Conservation (phyloP, 305 asterid species). For the Rubia peregrina region DNA sequence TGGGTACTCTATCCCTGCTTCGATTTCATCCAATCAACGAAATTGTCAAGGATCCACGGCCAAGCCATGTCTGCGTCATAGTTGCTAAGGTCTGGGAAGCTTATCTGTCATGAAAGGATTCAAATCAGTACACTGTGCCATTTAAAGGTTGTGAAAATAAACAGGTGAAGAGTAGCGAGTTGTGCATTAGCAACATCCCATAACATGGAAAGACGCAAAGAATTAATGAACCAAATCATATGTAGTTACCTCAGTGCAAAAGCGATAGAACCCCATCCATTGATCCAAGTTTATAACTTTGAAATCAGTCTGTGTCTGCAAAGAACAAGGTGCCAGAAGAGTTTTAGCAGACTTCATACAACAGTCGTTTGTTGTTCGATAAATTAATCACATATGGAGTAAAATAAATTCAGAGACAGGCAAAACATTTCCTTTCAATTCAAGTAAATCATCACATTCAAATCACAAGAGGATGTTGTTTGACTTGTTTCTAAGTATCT, state of each 20-base stretch:
- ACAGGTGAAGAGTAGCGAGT: conserved; percentile 2
- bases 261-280: conserved; percentile 81
- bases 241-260: conserved; percentile 62
- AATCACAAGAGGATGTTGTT: background rate
- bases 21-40: conserved; percentile 62
- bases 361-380: background rate
- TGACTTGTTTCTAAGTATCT: background rate
- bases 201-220: background rate
- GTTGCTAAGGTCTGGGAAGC: conserved; percentile 69
- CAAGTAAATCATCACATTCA: background rate
- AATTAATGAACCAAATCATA: background rate
- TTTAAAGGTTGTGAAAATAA: background rate
- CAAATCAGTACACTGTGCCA: background rate
- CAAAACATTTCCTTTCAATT: background rate
- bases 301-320: conserved; percentile 71
- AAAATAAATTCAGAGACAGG: background rate
- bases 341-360: background rate
- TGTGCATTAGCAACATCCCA: background rate
- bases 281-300: conserved; percentile 83
- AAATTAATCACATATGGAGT: background rate
- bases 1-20: conserved; percentile 19
- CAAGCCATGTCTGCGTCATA: conserved; percentile 68
- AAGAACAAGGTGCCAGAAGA: background rate
- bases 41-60: conserved; percentile 76
- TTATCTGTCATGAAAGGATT: conserved; percentile 39